phyloP scores from a whole-genome alignment of 225 moss, liverwort and hornwort species.

The Lunularia cruciata region DNA sequence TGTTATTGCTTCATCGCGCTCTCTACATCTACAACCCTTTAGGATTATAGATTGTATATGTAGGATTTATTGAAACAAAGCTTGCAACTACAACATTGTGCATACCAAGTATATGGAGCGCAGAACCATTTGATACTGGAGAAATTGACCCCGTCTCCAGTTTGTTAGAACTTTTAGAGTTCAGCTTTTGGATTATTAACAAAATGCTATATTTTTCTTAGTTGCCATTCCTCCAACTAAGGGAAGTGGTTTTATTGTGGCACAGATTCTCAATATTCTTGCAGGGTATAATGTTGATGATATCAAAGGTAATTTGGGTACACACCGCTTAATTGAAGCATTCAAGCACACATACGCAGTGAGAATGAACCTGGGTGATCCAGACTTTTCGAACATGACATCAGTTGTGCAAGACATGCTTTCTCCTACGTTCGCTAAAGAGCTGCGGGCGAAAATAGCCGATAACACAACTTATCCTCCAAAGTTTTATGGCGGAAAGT shows the following conservation, averaged over 20 bases:
- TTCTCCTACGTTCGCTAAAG: slow-evolving; percentile 51
- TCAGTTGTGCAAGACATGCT: slow-evolving; percentile 75
- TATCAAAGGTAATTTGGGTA: slow-evolving; percentile 43
- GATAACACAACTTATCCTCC: slow-evolving; percentile 70
- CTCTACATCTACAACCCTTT: too few relatives aligned
- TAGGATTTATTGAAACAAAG: too few relatives aligned
- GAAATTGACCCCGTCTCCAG: too few relatives aligned
- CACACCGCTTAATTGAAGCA: slow-evolving; percentile 76
- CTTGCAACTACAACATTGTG: too few relatives aligned
- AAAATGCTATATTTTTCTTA: too few relatives aligned
- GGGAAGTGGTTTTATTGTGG: background rate
- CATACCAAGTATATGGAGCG: too few relatives aligned
- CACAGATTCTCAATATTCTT: slow-evolving; percentile 78
- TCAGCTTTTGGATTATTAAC: background rate
- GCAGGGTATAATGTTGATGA: slow-evolving; percentile 43
- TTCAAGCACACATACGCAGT: slow-evolving; percentile 87
- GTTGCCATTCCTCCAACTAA: too few relatives aligned
- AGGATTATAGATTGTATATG: too few relatives aligned
- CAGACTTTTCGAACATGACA: slow-evolving; percentile 54
- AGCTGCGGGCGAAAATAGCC: slow-evolving; percentile 48
- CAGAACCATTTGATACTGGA: too few relatives aligned
- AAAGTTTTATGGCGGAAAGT: slow-evolving; percentile 85
- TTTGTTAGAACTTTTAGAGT: background rate
- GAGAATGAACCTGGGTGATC: slow-evolving; percentile 66
- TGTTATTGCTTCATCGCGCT: too few relatives aligned